Conservation (phyloP, 352 stramenopile species). For the Globisporangium ultimum region DNA sequence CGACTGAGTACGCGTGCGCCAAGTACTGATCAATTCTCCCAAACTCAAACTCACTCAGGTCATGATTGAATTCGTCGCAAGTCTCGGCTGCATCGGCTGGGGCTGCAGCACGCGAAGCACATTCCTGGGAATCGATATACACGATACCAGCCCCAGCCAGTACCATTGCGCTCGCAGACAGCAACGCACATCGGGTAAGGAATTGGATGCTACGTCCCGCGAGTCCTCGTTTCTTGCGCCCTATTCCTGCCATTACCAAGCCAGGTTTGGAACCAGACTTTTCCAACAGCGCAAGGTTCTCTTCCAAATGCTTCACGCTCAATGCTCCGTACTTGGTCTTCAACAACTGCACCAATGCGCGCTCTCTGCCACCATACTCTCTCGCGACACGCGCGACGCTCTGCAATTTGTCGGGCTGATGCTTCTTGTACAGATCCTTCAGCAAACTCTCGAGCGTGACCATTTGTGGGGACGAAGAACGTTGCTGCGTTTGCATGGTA, state of each 20-base stretch:
- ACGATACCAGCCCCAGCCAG: conserved; percentile 24
- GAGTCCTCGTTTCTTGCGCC: conserved; percentile 14
- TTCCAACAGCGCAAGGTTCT: conserved; percentile 48
- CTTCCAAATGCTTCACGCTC: conserved; percentile 69
- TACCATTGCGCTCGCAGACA: conserved; percentile 1
- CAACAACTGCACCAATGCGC: conserved; percentile 51
- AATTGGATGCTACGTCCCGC: background rate
- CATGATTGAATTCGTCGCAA: conserved; percentile 23
- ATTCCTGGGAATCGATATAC: conserved; percentile 33
- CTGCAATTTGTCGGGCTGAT: conserved; percentile 72
- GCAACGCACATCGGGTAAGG: conserved; percentile 19
- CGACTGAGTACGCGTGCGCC: conserved; percentile 23
- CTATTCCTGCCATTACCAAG: conserved; percentile 3
- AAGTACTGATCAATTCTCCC: conserved; percentile 22
- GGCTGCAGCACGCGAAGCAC: background rate
- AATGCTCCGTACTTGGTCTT: conserved; percentile 72
- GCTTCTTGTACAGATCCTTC: conserved; percentile 67
- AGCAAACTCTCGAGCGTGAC: conserved; percentile 55
- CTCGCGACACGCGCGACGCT: conserved; percentile 54
- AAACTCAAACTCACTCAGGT: conserved; percentile 33
- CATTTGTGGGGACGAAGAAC: background rate
- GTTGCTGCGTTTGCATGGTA: too few species aligned
- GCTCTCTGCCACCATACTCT: conserved; percentile 63
- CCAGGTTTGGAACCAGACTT: background rate
- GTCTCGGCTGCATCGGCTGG: conserved; percentile 12